Base-by-base conservation (phyloP, 2,329 filamentous ascomycete species). In the Colletotrichum euphorbiae region DNA sequence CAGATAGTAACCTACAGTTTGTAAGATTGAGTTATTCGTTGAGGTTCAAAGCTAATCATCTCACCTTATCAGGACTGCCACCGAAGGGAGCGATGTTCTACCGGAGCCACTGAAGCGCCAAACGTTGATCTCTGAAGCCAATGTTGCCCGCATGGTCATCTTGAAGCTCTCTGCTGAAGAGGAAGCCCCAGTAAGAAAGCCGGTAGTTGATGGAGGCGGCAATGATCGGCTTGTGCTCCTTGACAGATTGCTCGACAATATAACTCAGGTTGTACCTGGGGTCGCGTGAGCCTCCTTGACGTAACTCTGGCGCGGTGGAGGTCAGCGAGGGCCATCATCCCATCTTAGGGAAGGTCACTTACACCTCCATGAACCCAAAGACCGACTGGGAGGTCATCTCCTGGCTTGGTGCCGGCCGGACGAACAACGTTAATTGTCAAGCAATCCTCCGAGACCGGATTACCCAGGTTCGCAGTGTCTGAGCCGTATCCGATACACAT, bases 141-240 rank as follows among this genome's bases (percentile, higher is more conserved):
- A 89, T 74, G 70, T 91, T 91, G 2, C 84, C 74, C 3, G 83
- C 80, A 0, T 86, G 87, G 65, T 87, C 86, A 3, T 79, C 78
- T 3, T 85, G 75, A 21, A 90, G 79, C 71, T 90, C 86, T 46
- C 81, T 81, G 1, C 87, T 87, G 0, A 84, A 81, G 69, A 90
- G 71, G 74, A 90, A 91, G 0, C 89, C 89, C 71, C 90, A 90
- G 0, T 84, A 87, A 15, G 84, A 85, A 2, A 90, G 78, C 0
- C 88, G 85, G 76, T 91, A 91, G 74, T 90, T 91, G 69, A 91
- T 85, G 0, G 85, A 82, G 0, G 92, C 89, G 50, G 87, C 88
- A 33, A 92, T 79, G 60, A 91, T 83, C 0, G 87, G 85, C 73
- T 89, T 86, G 28, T 81, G 81, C 48, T 84, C 40, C 71, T 11